A percentile compares a stretch with the other conserved stretches of the same genome.
Evolutionary conservation across 257 asterid genomes (phyloP).

Genomic region (Petunia axillaris): DNA sequence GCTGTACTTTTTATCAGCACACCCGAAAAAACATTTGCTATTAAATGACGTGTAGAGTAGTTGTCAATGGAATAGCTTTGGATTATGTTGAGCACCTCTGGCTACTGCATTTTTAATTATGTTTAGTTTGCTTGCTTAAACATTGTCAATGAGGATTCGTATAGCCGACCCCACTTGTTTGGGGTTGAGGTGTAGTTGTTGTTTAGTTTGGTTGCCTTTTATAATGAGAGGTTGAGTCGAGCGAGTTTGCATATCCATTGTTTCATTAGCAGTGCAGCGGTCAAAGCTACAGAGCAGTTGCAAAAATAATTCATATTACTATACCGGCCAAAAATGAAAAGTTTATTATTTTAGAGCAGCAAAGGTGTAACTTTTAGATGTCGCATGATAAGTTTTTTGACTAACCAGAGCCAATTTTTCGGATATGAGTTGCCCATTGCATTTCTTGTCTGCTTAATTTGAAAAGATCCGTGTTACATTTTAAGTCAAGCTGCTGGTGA

Average conservation of each 20-base stretch:
- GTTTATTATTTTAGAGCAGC: not conserved
- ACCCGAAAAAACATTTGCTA: not conserved
- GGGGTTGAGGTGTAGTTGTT: too few species aligned
- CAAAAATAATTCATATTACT: constrained; percentile 5
- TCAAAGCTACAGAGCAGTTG: not conserved
- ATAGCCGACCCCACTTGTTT: too few species aligned
- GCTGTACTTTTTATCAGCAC: not conserved
- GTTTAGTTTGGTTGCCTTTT: not conserved
- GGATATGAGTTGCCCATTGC: constrained; percentile 9
- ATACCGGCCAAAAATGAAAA: constrained; percentile 13
- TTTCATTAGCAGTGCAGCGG: not conserved
- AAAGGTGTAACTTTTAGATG: constrained; percentile 12
- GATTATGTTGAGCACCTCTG: constrained; percentile 19
- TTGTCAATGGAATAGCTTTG: constrained; percentile 11
- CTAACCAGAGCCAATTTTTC: not conserved
- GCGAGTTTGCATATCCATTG: not conserved
- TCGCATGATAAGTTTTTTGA: constrained; percentile 9
- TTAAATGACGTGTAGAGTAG: not conserved
- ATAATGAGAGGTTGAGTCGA: not conserved
- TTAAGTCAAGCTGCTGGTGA: constrained; percentile 7
- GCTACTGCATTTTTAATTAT: not conserved
- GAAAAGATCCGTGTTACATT: not conserved
- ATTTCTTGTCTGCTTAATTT: not conserved
- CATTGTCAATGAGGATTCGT: not conserved
- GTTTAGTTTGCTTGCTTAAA: not conserved